Percentiles rank a stretch among this genome's conserved stretches.
Conservation (phyloP, 768 basidiomycete species). For the Pleurotus sapidus region DNA sequence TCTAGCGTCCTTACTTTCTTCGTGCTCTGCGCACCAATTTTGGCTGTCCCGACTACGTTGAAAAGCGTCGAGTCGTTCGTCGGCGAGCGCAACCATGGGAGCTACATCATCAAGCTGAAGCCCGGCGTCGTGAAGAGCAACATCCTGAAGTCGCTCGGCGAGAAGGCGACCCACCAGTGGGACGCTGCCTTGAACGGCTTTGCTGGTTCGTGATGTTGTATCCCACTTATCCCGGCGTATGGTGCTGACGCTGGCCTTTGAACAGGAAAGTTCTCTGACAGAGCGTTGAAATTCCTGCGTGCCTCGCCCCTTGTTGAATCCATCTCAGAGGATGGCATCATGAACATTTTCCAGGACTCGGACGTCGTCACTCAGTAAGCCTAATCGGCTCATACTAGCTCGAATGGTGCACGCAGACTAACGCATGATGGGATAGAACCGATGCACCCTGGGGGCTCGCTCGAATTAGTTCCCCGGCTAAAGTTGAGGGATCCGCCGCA, state of each 20-base stretch:
- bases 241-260: not conserved
- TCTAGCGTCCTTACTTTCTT: not conserved
- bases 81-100: conserved; percentile 1
- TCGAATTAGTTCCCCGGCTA: conserved; percentile 18
- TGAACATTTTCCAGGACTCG: conserved; percentile 14
- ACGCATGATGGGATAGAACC: conserved; percentile 12
- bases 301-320: conserved; percentile 22
- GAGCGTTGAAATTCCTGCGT: conserved; percentile 20
- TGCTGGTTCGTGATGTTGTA: conserved; percentile 12
- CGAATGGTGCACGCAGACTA: too few relatives aligned
- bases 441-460: conserved; percentile 32
- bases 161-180: conserved; percentile 10
- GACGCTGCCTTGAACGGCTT: conserved; percentile 19
- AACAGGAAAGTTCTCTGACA: conserved; percentile 17
- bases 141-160: conserved; percentile 6
- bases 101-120: conserved; percentile 21
- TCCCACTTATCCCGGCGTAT: not conserved
- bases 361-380: conserved; percentile 1
- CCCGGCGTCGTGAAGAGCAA: conserved; percentile 8
- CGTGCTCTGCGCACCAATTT: not conserved
- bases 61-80: conserved; percentile 3
- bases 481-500: conserved; percentile 11
- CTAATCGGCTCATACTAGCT: not conserved
- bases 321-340: conserved; percentile 28
- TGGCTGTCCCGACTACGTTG: not conserved